Conservation (phyloP, 2,329 filamentous ascomycete genomes). For the Achaetomium macrosporum region DNA sequence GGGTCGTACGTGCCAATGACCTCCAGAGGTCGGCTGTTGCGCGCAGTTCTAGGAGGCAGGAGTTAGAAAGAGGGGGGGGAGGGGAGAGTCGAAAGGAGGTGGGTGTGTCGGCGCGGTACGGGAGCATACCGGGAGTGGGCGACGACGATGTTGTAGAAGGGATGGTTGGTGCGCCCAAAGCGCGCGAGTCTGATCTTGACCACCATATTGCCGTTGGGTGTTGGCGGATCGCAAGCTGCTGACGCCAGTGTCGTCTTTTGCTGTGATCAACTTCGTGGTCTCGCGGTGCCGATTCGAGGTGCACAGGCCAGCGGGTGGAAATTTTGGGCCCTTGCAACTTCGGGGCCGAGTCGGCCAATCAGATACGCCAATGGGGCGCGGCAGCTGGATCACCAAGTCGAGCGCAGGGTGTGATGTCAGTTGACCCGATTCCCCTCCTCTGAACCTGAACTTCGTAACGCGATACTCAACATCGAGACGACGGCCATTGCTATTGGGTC, state of each 20-base stretch:
- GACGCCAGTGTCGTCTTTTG: neutral
- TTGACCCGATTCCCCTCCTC: conserved; percentile 7
- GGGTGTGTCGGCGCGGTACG: neutral
- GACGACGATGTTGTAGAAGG: conserved; percentile 97
- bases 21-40: conserved; percentile 84
- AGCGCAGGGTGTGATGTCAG: conserved; percentile 17
- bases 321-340: conserved; percentile 7
- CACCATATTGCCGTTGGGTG: conserved; percentile 61
- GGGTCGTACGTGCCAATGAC: conserved; percentile 79
- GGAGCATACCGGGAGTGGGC: conserved; percentile 73
- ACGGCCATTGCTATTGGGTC: neutral
- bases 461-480: neutral
- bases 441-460: neutral
- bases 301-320: conserved; percentile 9
- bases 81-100: too few relatives aligned
- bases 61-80: conserved; percentile 1
- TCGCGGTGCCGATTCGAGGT: neutral
- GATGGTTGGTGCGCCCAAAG: conserved; percentile 81
- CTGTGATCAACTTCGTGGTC: neutral
- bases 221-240: neutral
- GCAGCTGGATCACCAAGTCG: neutral
- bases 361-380: neutral
- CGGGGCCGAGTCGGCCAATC: neutral
- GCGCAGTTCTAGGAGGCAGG: conserved; percentile 60
- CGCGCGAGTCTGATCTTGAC: conserved; percentile 89